Conservation (phyloP, 108 stramenopile species). For the Cyclotella distinguenda region DNA sequence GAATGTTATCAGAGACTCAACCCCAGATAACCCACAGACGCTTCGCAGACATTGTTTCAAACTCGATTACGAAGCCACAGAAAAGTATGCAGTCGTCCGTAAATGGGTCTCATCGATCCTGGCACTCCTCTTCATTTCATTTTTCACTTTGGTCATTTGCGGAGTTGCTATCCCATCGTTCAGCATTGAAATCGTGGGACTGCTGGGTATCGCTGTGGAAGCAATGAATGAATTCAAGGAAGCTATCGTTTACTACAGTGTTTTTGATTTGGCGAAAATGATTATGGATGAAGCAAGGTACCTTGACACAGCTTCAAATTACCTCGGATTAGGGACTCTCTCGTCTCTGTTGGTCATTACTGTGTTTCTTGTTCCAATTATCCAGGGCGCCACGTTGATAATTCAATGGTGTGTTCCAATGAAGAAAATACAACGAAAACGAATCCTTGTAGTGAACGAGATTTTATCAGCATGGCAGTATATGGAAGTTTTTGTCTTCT, state of each 20-base stretch:
- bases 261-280: slow-evolving; percentile 57
- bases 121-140: slow-evolving; percentile 9
- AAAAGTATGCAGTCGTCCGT: slow-evolving; percentile 27
- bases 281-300: slow-evolving; percentile 76
- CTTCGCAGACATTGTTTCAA: slow-evolving; percentile 38
- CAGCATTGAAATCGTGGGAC: slow-evolving; percentile 63
- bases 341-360: slow-evolving; percentile 62
- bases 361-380: slow-evolving; percentile 70
- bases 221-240: slow-evolving; percentile 66
- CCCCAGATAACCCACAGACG: neutral
- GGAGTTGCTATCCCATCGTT: slow-evolving; percentile 65
- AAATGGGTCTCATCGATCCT: slow-evolving; percentile 47
- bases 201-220: slow-evolving; percentile 76
- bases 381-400: slow-evolving; percentile 49
- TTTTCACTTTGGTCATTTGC: slow-evolving; percentile 49
- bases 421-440: slow-evolving; percentile 27
- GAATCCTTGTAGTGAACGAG: slow-evolving; percentile 51
- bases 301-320: slow-evolving; percentile 47
- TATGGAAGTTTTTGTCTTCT: slow-evolving; percentile 76
- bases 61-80: slow-evolving; percentile 45
- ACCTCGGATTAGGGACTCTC: slow-evolving; percentile 65
- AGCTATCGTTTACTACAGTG: slow-evolving; percentile 54
- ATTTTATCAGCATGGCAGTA: slow-evolving; percentile 81
- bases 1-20: no score
- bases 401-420: slow-evolving; percentile 60